Percentiles rank a stretch among this genome's conserved stretches.
phyloP scores from a whole-genome alignment of 495 filamentous ascomycete genomes.

The Aspergillus indologenus region DNA sequence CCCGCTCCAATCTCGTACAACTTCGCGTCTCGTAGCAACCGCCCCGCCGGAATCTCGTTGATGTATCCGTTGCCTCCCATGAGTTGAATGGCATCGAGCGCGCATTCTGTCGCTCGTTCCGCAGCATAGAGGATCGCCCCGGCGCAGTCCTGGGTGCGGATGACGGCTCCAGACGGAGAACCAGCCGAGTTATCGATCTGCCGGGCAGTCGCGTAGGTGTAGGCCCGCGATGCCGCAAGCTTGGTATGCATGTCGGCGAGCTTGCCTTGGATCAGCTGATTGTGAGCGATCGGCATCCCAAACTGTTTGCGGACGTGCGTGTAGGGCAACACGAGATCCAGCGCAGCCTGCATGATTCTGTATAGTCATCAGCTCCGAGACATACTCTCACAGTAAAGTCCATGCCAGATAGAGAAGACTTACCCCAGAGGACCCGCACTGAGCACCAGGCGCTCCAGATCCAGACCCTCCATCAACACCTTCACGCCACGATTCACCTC shows the following conservation, averaged over 20 bases:
- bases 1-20: conserved; percentile 98
- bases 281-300: conserved; percentile 79
- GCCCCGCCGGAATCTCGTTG: conserved; percentile 88
- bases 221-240: conserved; percentile 73
- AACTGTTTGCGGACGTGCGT: conserved; percentile 90
- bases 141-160: conserved; percentile 88
- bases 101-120: conserved; percentile 85
- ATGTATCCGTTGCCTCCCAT: conserved; percentile 95
- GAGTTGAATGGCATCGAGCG: conserved; percentile 88
- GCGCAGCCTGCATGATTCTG: conserved; percentile 87
- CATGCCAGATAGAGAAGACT: conserved; percentile 1
- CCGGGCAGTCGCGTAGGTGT: conserved; percentile 75
- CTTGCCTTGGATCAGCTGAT: conserved; percentile 91
- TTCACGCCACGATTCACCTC: conserved; percentile 75
- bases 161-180: conserved; percentile 36
- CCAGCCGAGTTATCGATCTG: conserved; percentile 66
- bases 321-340: conserved; percentile 87
- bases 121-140: conserved; percentile 93
- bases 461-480: conserved; percentile 94
- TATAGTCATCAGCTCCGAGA: conserved; percentile 3
- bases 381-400: no score
- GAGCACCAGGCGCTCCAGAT: conserved; percentile 90
- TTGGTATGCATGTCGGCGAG: conserved; percentile 98
- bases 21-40: conserved; percentile 81
- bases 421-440: conserved; percentile 84